Conservation (phyloP, 225 moss, liverwort and hornwort species). For the Physcomitrellopsis africana region DNA sequence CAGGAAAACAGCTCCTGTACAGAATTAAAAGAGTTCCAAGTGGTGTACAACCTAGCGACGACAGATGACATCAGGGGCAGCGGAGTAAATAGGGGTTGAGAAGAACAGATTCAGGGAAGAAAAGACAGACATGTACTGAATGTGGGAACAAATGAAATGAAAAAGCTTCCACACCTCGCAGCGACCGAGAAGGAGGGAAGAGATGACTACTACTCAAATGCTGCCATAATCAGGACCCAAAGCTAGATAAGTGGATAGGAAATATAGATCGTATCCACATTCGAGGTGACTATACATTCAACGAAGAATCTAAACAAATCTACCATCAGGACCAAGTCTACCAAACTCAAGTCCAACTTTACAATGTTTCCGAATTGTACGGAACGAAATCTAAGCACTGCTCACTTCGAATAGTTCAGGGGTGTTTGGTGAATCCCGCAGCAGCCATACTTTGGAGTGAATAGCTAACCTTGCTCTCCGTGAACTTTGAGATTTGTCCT, state of each 20-base stretch:
- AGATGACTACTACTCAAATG: conserved; percentile 23
- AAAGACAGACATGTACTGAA: not conserved
- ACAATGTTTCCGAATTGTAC: conserved; percentile 11
- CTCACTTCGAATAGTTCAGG: conserved; percentile 19
- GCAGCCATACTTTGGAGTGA: not conserved
- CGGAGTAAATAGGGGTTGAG: conserved; percentile 1
- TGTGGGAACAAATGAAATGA: conserved; percentile 27
- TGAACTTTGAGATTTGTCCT: too few species aligned
- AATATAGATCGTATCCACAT: too few species aligned
- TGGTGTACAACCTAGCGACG: not conserved
- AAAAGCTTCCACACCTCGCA: not conserved
- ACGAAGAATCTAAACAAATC: too few species aligned
- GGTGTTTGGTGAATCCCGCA: not conserved
- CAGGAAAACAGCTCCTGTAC: not conserved
- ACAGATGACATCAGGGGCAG: not conserved
- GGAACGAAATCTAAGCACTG: conserved; percentile 1
- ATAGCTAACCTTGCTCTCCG: not conserved
- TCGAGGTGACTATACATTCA: too few species aligned
- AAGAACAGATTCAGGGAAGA: not conserved
- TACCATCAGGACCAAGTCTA: too few species aligned
- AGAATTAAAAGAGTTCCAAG: not conserved
- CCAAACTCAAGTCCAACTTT: not conserved
- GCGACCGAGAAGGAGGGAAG: conserved; percentile 6
- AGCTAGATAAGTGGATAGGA: too few species aligned
- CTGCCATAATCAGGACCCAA: conserved; percentile 3